Evolutionary conservation across 2,329 filamentous ascomycete species (phyloP), one percentile per base, ranked within the genome.

Genomic region (Beauveria rudraprayagi): DNA sequence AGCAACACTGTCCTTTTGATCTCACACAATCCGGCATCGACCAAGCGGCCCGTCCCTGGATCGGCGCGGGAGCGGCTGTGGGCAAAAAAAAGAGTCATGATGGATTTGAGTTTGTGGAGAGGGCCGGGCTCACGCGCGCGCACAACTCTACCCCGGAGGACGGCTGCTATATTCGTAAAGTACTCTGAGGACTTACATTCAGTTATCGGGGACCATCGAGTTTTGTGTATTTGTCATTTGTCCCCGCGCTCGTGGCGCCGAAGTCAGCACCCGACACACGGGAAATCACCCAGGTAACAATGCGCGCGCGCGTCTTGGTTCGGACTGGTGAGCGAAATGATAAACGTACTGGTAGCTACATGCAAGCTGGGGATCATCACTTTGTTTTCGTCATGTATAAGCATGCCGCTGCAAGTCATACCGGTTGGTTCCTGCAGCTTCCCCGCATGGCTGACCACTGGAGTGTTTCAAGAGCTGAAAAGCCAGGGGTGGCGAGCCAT

Each of bases 381-480:
- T 30, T 46, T 26, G 14, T 30, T 30, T 8, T 17, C 9, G 19
- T 40, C 28, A 52, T 52, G 40, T 8, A 30, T 7, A 16, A 19
- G 30, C n/a, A 26, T 22, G 28, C 16, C 7, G 44, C 26, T 48
- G 55, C 44, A 57, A 37, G 44, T 56, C 41, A 47, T 19, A 47
- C 14, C 16, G 47, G 34, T 51, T 51, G 46, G 17, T 50, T 41
- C 30, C 44, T 43, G 46, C 40, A 53, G 24, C 37, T 53, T 44
- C 46, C 48, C 37, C 47, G 46, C 46, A 59, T 44, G n/a, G 17
- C 37, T 11, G 30, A 34, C 30, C 16, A 19, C 28, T 55, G 54
- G 43, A 10, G 56, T 52, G 56, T 59, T 52, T 59, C 48, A 60
- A 44, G 40, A 53, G 56, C 56, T 53, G 56, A 60, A 11, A 11